Evolutionary conservation across 2,329 filamentous ascomycete species (phyloP).

Genomic region (Aspergillus sp.): DNA sequence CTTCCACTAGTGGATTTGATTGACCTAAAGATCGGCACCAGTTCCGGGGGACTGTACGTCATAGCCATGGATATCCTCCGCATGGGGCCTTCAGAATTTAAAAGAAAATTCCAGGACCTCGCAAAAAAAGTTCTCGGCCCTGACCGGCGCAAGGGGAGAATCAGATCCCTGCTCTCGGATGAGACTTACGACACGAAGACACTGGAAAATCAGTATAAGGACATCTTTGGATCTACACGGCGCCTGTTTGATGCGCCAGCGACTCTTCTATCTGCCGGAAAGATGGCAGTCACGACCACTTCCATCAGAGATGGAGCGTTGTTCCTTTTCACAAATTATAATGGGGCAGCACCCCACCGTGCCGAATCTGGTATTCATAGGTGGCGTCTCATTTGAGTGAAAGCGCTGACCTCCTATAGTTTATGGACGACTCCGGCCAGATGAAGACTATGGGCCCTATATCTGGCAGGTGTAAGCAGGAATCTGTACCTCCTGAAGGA

Average conservation of each 20-base stretch:
- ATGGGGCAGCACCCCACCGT: not conserved
- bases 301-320: not conserved
- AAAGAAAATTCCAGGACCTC: not conserved
- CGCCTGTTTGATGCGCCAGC: not conserved
- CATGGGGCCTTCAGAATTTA: not conserved
- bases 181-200: conserved; percentile 5
- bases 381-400: not conserved
- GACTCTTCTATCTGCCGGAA: not conserved
- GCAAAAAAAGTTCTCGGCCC: not conserved
- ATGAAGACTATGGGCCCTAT: conserved; percentile 5
- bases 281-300: not conserved
- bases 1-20: conserved; percentile 5
- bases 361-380: not conserved
- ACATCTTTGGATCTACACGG: conserved; percentile 3
- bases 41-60: conserved; percentile 4
- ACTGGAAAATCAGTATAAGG: conserved; percentile 5
- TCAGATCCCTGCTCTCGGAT: conserved; percentile 6
- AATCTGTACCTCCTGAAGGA: not conserved
- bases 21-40: conserved; percentile 5
- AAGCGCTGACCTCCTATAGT: not conserved
- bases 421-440: conserved; percentile 2
- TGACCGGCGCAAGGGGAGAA: not conserved
- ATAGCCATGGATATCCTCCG: conserved; percentile 2
- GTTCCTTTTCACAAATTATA: conserved; percentile 8
- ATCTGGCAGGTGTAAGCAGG: conserved; percentile 6